phyloP scores from a whole-genome alignment of 2,329 filamentous ascomycete genomes.

The Colletotrichum chlorophyti region DNA sequence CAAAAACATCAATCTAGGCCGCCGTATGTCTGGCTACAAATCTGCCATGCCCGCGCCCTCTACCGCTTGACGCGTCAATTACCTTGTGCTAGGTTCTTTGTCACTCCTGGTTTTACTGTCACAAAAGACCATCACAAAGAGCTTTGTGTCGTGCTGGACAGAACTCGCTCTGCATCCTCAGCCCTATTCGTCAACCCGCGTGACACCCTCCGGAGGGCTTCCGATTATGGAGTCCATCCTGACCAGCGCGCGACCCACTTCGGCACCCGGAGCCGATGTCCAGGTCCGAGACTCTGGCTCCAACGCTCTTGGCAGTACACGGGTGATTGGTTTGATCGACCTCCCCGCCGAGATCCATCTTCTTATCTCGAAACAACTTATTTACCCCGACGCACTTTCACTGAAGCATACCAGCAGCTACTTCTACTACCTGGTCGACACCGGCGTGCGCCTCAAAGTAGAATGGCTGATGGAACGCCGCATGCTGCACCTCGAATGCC shows the following conservation, averaged over 20 bases:
- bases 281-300: background rate
- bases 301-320: background rate
- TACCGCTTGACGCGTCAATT: no score
- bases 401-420: conserved; percentile 71
- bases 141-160: no score
- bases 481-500: conserved; percentile 69
- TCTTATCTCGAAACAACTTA: conserved; percentile 64
- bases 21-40: conserved; percentile 15
- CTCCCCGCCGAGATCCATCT: conserved; percentile 74
- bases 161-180: background rate
- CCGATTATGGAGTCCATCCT: background rate
- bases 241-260: conserved; percentile 11
- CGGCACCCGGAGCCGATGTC: background rate
- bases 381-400: conserved; percentile 74
- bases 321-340: conserved; percentile 46
- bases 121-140: no score
- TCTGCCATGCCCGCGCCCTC: background rate
- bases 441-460: conserved; percentile 70
- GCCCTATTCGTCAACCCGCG: background rate
- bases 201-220: background rate
- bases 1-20: conserved; percentile 8
- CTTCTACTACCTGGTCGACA: conserved; percentile 70
- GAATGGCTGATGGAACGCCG: conserved; percentile 73
- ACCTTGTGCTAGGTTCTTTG: background rate
- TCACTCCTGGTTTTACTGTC: no score